Evolutionary conservation across 2,329 filamentous ascomycete species (phyloP), one percentile per base, ranked within the genome.

Genomic region (Colletotrichum sp.): DNA sequence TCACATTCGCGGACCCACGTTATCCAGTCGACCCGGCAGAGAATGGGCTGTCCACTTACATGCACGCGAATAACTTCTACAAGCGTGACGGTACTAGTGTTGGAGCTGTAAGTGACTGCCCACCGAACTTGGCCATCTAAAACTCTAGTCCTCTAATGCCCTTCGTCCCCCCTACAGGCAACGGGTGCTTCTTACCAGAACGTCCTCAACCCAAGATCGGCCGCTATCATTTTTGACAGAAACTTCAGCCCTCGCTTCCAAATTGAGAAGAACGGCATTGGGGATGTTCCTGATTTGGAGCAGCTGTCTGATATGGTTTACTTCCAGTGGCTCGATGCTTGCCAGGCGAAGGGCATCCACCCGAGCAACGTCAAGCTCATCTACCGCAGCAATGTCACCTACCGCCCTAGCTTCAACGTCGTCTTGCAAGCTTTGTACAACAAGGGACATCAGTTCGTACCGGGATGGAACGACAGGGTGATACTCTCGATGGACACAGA

Each of bases 281-380:
- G 62, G 8, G 32, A 32, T 9, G 18, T 60, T 2, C 70, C 70
- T 3, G 70, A 72, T 3, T 2, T 67, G 18, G 49, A 67, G 15
- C 30, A 28, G 6, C n/a, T 67, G 10, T 72, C 70, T 24, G 70
- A 72, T 4, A 3, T 72, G 16, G 16, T 34, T 13, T 67, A 44
- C 52, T 72, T 72, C 18, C 62, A 72, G 32, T 72, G 70, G 70
- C 44, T 59, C 6, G 18, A 24, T 5, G 49, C 16, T 13, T 67
- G 70, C 62, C 16, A 18, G 8, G n/a, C 3, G 4, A 60, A 26
- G 9, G 6, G 10, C 3, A 3, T 34, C 5, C 4, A 16, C 5
- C 16, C 49, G 10, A 39, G 10, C 13, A 67, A 24, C 32, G 10
- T 72, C 18, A 72, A 8, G 26, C 18, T 67, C 9, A 39, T 67